A percentile compares a stretch with the other conserved stretches of the same genome.
Evolutionary conservation across 2,329 filamentous ascomycete genomes (phyloP).

Genomic region (Fusarium abutilonis): DNA sequence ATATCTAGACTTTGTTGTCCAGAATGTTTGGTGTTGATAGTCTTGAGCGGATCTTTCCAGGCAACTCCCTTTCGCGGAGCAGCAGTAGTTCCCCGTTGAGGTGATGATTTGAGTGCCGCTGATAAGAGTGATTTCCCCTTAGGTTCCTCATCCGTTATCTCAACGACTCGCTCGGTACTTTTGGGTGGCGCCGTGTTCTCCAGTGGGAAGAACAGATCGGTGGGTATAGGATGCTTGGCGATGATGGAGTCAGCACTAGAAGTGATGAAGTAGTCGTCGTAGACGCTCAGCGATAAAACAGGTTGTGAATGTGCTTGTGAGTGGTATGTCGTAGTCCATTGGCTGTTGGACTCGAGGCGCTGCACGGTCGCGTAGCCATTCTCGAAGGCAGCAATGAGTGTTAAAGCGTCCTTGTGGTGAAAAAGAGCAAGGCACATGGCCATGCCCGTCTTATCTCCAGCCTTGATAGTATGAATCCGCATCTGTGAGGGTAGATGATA

Average conservation of each 20-base stretch:
- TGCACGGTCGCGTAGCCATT: slow-evolving; percentile 79
- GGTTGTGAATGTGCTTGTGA: slow-evolving; percentile 80
- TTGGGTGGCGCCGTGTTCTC: not conserved
- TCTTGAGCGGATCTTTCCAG: slow-evolving; percentile 64
- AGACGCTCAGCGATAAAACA: slow-evolving; percentile 76
- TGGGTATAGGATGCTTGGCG: slow-evolving; percentile 76
- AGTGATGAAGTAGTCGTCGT: slow-evolving; percentile 72
- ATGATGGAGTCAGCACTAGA: slow-evolving; percentile 84
- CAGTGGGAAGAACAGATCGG: slow-evolving; percentile 32
- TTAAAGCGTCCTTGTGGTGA: slow-evolving; percentile 60
- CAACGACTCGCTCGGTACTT: slow-evolving; percentile 41
- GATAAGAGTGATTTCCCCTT: slow-evolving; percentile 42
- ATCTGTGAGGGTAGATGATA: slow-evolving; percentile 81
- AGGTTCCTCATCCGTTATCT: slow-evolving; percentile 36
- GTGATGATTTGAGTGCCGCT: slow-evolving; percentile 24
- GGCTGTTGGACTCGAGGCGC: slow-evolving; percentile 55
- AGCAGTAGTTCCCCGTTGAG: not conserved
- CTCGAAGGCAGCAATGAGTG: slow-evolving; percentile 83
- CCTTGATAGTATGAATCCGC: slow-evolving; percentile 68
- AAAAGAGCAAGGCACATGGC: slow-evolving; percentile 82
- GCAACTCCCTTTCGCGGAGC: slow-evolving; percentile 38
- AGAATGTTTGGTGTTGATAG: slow-evolving; percentile 82
- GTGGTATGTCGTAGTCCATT: slow-evolving; percentile 67
- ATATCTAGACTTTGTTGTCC: slow-evolving; percentile 86
- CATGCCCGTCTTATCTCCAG: slow-evolving; percentile 74